Evolutionary conservation across 1,139 yeast species (phyloP), one percentile per base, ranked within the genome.

Genomic region (Suhomyces ambrosiae): DNA sequence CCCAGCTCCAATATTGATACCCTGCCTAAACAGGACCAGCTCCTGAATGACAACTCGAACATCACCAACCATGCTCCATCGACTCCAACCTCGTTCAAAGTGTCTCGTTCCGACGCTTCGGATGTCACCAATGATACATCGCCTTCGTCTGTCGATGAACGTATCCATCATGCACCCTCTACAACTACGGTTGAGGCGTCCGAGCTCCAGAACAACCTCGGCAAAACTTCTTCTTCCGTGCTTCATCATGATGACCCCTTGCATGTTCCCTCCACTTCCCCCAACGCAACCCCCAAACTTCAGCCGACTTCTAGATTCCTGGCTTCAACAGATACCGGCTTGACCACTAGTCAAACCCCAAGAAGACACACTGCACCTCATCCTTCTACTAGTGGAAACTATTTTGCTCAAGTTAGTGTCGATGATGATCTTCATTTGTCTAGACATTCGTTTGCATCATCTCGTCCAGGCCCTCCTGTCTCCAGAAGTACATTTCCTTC

Each of bases 11-110:
- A n/a, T 15, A 18, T 6, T 18, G 21, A 18, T 18, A 18, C 21
- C 21, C 21, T 18, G 21, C 21, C 21, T 8, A 18, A 4, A 10
- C 21, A 16, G 8, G 19, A 32, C 9, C 15, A 23, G 13, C 27
- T 13, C 27, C 17, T 23, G 19, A 30, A 28, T 22, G 32, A 28
- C 30, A 27, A 22, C 28, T 36, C 35, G 27, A 35, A 26, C 23
- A 15, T 14, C 26, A 35, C 43, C 22, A 33, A 40, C 28, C 35
- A 40, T 27, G 34, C 50, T 3, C 66, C 68, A 2, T 61, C 69
- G 3, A 60, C 66, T 6, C 70, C 69, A 7, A 59, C 59, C 3
- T 63, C 68, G 10, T 61, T 60, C 38, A 65, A 62, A 37, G 54
- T 47, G 13, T 49, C 59, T 2, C 48, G 51, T 10, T 55, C 60